Percentiles rank a stretch among this genome's conserved stretches.
Evolutionary conservation across 2,329 filamentous ascomycete genomes (phyloP).

Genomic region (Nemania diffusa): DNA sequence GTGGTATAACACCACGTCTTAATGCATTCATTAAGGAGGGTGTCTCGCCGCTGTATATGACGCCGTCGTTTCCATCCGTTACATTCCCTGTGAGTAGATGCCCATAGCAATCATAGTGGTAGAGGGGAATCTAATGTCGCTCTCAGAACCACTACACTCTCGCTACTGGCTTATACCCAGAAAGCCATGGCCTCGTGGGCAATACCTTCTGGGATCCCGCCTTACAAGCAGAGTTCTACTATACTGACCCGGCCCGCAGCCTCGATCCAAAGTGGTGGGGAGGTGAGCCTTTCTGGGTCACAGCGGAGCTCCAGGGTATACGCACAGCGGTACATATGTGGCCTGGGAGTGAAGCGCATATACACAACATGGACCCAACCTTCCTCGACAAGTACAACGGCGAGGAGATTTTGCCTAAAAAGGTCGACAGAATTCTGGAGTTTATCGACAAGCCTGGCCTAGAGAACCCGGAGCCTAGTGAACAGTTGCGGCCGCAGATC

Average conservation of each 20-base stretch:
- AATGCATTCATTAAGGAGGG: conserved; percentile 82
- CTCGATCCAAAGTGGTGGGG: conserved; percentile 93
- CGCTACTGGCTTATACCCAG: conserved; percentile 90
- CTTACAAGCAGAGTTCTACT: conserved; percentile 83
- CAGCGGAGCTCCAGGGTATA: conserved; percentile 84
- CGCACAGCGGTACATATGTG: conserved; percentile 95
- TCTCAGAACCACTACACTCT: conserved; percentile 85
- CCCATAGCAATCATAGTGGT: conserved; percentile 35
- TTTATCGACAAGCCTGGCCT: conserved; percentile 84
- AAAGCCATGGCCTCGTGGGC: conserved; percentile 90
- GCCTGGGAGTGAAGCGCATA: conserved; percentile 93
- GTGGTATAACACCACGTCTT: conserved; percentile 84
- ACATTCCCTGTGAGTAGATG: conserved; percentile 75
- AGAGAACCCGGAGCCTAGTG: conserved; percentile 63
- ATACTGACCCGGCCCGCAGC: conserved; percentile 79
- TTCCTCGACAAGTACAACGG: conserved; percentile 88
- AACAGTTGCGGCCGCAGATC: conserved; percentile 80
- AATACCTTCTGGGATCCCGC: conserved; percentile 94
- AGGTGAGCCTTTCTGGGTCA: conserved; percentile 93
- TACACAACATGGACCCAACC: conserved; percentile 77
- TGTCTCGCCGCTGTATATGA: conserved; percentile 91
- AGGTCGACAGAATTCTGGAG: conserved; percentile 82
- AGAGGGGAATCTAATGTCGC: conserved; percentile 26
- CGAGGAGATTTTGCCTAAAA: conserved; percentile 76
- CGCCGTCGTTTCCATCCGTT: conserved; percentile 92